These are phyloP conservation scores for Misopates orontium DNA, from an alignment of 257 asterid genomes.

Conservation along the genomic window DNA sequence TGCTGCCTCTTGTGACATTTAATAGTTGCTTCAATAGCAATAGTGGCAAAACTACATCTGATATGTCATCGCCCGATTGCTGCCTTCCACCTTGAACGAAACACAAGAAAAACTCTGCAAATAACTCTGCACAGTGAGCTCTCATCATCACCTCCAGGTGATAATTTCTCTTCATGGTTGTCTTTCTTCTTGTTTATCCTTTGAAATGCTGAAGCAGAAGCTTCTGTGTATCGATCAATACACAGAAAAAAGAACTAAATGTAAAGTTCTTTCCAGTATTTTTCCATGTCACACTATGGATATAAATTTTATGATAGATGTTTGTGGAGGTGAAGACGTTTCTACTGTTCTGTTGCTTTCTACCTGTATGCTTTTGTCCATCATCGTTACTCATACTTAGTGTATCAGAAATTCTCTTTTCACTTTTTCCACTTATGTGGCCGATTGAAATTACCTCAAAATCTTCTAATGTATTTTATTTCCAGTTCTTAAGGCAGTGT, in stretches of 20 bases:
- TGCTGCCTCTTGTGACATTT: conserved; percentile 44
- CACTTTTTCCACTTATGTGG: conserved; percentile 22
- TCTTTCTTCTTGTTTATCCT: conserved; percentile 70
- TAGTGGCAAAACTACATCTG: conserved; percentile 50
- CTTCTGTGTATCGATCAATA: conserved; percentile 34
- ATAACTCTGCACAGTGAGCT: no score
- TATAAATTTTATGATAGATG: conserved; percentile 36
- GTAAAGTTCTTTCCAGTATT: conserved; percentile 24
- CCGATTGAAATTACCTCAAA: conserved; percentile 14
- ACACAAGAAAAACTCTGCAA: conserved; percentile 36
- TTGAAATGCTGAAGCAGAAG: conserved; percentile 49
- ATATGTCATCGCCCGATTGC: conserved; percentile 44
- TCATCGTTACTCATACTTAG: conserved; percentile 26
- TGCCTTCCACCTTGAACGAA: conserved; percentile 75
- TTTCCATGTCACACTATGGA: conserved; percentile 49
- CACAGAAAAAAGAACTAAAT: conserved; percentile 25
- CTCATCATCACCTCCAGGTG: conserved; percentile 43
- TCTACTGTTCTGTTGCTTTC: conserved; percentile 32
- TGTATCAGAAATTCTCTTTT: no score
- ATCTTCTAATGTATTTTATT: not conserved
- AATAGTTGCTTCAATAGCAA: conserved; percentile 42
- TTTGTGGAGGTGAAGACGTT: conserved; percentile 60
- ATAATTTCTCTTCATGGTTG: conserved; percentile 53
- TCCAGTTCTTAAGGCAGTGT: no score
- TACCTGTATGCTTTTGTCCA: conserved; percentile 26